These are phyloP conservation scores for Platanthera guangdongensis DNA, from an alignment of 106 monocot species.

Conservation along the genomic window DNA sequence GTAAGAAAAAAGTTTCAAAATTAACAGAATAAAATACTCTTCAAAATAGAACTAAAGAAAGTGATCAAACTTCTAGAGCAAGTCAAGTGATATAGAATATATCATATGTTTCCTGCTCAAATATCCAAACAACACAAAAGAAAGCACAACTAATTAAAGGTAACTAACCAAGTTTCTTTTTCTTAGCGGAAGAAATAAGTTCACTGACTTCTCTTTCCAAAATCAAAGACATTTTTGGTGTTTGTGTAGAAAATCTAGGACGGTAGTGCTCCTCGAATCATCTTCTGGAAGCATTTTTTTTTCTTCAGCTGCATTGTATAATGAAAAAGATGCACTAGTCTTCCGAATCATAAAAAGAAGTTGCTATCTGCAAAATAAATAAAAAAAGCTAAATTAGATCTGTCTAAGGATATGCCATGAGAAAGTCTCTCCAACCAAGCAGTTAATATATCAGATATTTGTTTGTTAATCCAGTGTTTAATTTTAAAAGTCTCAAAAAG, in stretches of 20 bases:
- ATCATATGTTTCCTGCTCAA: neutral
- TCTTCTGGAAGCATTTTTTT: constrained; percentile 5
- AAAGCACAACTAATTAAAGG: neutral
- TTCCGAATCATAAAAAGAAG: neutral
- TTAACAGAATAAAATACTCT: too few relatives aligned
- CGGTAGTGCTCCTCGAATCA: constrained; percentile 7
- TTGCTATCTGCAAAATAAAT: constrained; percentile 1
- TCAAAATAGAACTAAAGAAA: too few relatives aligned
- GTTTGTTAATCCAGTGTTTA: neutral
- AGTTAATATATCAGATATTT: neutral
- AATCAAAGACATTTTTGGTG: constrained; percentile 6
- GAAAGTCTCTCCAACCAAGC: neutral
- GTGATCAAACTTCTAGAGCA: neutral
- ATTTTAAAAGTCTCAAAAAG: neutral
- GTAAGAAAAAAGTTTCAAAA: too few relatives aligned
- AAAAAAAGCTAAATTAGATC: neutral
- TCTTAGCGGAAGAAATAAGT: constrained; percentile 12
- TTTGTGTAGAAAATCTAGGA: neutral
- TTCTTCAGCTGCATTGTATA: constrained; percentile 14
- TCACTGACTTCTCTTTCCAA: constrained; percentile 19
- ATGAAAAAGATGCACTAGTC: neutral
- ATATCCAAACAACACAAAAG: neutral
- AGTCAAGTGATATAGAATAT: neutral
- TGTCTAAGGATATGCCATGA: neutral
- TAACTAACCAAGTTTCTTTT: constrained; percentile 15